These are phyloP conservation scores for Thelonectria blattea DNA, from an alignment of 2,329 filamentous ascomycete species.

Conservation along the genomic window DNA sequence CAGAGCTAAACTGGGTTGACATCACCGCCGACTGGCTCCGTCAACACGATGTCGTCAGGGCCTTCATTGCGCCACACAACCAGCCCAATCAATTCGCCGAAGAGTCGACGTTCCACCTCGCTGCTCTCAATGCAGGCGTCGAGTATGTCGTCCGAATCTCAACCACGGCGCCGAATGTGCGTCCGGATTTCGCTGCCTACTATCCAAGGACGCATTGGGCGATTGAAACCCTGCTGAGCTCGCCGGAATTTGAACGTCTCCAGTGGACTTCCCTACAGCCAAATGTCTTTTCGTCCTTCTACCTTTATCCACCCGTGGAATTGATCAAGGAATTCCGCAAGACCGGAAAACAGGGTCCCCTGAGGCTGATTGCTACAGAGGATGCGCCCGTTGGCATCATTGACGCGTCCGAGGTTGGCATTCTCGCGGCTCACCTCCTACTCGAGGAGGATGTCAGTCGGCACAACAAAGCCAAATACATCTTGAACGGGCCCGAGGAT, in stretches of 20 bases:
- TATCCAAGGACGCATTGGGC: conserved; percentile 50
- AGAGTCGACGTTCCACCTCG: conserved; percentile 46
- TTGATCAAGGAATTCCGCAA: conserved; percentile 43
- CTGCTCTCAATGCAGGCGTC: conserved; percentile 44
- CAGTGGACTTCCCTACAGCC: conserved; percentile 50
- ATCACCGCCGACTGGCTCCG: conserved; percentile 50
- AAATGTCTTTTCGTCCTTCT: conserved; percentile 33
- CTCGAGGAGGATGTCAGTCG: conserved; percentile 34
- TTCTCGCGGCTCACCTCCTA: conserved; percentile 45
- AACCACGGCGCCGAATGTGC: conserved; percentile 45
- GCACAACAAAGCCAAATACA: conserved; percentile 44
- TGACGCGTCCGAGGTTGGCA: conserved; percentile 43
- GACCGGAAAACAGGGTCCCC: conserved; percentile 39
- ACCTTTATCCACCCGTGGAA: conserved; percentile 34
- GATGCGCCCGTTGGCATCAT: conserved; percentile 42
- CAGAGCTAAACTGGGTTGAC: conserved; percentile 45
- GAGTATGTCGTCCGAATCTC: conserved; percentile 51
- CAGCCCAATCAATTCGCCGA: conserved; percentile 47
- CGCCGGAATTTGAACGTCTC: conserved; percentile 43
- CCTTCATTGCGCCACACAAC: conserved; percentile 49
- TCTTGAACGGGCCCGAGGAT: conserved; percentile 49
- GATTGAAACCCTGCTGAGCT: conserved; percentile 45
- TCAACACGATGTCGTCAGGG: conserved; percentile 42
- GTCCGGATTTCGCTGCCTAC: conserved; percentile 43
- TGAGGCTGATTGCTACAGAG: conserved; percentile 38